These are phyloP conservation scores for Backusella sp. DNA, from an alignment of 192 early-diverging fungal species.

Conservation along the genomic window DNA sequence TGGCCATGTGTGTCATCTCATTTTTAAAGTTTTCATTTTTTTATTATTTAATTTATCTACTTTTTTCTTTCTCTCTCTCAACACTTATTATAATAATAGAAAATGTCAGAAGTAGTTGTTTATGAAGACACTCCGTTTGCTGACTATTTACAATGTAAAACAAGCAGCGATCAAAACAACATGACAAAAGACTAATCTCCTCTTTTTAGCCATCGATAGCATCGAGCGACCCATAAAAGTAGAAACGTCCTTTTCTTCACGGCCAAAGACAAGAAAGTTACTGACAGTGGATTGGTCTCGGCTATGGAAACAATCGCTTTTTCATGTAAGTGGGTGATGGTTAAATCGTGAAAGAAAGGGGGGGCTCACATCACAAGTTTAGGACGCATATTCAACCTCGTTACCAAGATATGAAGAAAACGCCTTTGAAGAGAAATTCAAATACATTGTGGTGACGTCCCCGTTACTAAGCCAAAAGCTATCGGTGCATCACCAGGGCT, in stretches of 20 bases:
- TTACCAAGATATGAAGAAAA: constrained; percentile 47
- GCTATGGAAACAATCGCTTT: constrained; percentile 14
- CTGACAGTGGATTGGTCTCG: not conserved
- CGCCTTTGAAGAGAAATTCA: constrained; percentile 58
- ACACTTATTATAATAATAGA: not conserved
- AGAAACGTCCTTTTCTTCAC: not conserved
- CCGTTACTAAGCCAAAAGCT: constrained; percentile 47
- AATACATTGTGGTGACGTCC: constrained; percentile 58
- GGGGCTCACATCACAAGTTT: not conserved
- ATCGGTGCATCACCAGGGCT: constrained; percentile 29
- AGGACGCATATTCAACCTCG: constrained; percentile 50
- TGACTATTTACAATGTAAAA: constrained; percentile 57
- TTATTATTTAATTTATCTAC: too few relatives aligned
- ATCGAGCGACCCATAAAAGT: constrained; percentile 26
- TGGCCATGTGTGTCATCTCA: not conserved
- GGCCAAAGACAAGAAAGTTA: not conserved
- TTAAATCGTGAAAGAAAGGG: not conserved
- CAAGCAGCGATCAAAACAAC: not conserved
- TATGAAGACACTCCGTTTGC: constrained; percentile 66
- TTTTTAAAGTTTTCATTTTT: not conserved
- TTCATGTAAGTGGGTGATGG: constrained; percentile 7
- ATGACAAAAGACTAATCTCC: not conserved
- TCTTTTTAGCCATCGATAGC: constrained; percentile 34
- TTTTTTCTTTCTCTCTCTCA: not conserved
- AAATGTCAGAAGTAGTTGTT: constrained; percentile 57